phyloP scores from a whole-genome alignment of 139 green algal genomes.

The Micractinium sp. region DNA sequence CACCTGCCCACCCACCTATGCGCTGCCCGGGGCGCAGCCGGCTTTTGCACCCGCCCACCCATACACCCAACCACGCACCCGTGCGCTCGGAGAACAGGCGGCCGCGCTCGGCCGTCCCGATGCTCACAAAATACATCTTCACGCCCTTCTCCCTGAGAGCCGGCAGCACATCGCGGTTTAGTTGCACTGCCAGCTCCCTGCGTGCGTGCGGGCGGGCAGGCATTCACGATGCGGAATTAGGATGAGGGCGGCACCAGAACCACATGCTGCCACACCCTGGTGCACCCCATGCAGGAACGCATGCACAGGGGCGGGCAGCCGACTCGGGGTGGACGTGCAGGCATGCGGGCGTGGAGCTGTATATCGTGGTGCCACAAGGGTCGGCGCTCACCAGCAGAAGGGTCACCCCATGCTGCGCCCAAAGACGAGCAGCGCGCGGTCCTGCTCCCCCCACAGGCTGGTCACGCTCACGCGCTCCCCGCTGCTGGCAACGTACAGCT shows the following conservation, averaged over 20 bases:
- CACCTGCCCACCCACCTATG: too few species aligned
- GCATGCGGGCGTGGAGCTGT: too few species aligned
- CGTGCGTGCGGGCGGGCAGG: neutral
- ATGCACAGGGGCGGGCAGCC: neutral
- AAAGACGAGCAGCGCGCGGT: constrained; percentile 69
- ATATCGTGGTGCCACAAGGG: neutral
- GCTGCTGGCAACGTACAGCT: constrained; percentile 57
- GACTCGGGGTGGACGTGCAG: too few species aligned
- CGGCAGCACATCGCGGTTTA: constrained; percentile 79
- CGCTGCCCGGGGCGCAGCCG: too few species aligned
- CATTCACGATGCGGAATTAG: too few species aligned
- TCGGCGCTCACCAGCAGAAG: constrained; percentile 65
- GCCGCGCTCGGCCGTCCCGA: constrained; percentile 68
- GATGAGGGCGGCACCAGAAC: too few species aligned
- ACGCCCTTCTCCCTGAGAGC: constrained; percentile 63
- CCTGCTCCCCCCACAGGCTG: constrained; percentile 62
- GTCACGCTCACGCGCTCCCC: constrained; percentile 55
- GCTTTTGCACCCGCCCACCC: neutral
- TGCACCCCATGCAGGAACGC: neutral
- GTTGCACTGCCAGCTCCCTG: constrained; percentile 77
- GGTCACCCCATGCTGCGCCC: constrained; percentile 70
- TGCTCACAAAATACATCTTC: constrained; percentile 80
- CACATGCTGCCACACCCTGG: neutral
- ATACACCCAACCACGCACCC: neutral
- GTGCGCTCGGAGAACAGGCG: constrained; percentile 79